Base-by-base conservation (phyloP, 2,329 filamentous ascomycete genomes). In the Aspergillus quadricinctus region DNA sequence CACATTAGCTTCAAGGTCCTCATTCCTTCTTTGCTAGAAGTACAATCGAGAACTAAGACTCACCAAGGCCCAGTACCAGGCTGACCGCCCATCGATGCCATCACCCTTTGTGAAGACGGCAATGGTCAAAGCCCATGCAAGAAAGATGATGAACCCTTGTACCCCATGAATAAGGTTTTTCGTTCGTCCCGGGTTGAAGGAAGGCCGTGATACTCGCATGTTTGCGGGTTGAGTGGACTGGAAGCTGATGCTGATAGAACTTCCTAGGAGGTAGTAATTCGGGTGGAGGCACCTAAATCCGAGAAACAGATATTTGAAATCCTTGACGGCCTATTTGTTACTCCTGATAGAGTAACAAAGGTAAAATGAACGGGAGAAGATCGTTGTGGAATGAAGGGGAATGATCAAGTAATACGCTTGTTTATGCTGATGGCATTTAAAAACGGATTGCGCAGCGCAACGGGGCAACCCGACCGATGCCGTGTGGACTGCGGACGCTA, bases 11-110 rank as follows among this genome's bases (percentile, higher is more conserved):
- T 7, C 31, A 37, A 17, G 4, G 14, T 7, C 31, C 31, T 50
- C 37, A 48, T 55, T 54, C 54, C 41, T 19, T 19, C 10, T 4
- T 57, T 43, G 29, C 25, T 8, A 25, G 31, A 21, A n/a, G 48
- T 52, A 19, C 5, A 35, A 50, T 19, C 19, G 10, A 25, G 29
- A 54, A 6, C 21, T 29, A 25, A 41, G 14, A 63, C 80, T 65
- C 75, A 85, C 82, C 76, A 86, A 66, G 50, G 78, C 80, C 68
- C 85, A 84, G 66, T 79, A 84, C 69, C 77, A 86, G 49, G 75
- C 79, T 21, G 81, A 78, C 49, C 80, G 75, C 8, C 82, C 81
- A 64, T 83, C 83, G 53, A 78, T 80, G 3, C 72, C 71, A 46
- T 79, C 82, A 31, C 73, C 72, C 63, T 82, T 82, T 4, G 81